phyloP scores from a whole-genome alignment of 2,329 filamentous ascomycete genomes.

The Ophiosphaerella herpotricha region DNA sequence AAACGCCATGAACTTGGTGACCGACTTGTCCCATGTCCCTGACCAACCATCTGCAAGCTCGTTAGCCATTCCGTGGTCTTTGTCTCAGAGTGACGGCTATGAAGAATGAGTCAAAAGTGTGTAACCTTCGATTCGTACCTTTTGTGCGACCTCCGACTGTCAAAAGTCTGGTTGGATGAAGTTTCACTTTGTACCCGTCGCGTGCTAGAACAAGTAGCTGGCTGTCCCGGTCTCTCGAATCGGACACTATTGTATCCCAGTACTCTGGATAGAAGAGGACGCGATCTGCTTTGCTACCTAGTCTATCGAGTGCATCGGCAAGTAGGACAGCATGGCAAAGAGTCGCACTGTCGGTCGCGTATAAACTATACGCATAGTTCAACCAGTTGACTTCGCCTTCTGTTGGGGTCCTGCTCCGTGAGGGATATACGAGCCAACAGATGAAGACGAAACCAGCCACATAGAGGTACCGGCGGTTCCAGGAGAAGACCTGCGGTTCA shows the following conservation, averaged over 20 bases:
- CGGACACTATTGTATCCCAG: conserved; percentile 40
- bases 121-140: conserved; percentile 27
- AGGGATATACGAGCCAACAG: conserved; percentile 35
- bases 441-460: conserved; percentile 32
- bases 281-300: conserved; percentile 52
- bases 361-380: conserved; percentile 50
- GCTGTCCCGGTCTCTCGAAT: conserved; percentile 44
- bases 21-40: conserved; percentile 65
- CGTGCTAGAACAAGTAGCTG: conserved; percentile 56
- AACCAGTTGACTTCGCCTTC: conserved; percentile 43
- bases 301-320: conserved; percentile 49
- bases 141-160: conserved; percentile 39
- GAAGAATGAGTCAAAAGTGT: conserved; percentile 7
- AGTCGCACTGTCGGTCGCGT: conserved; percentile 49
- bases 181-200: conserved; percentile 55
- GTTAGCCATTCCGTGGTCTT: conserved; percentile 18
- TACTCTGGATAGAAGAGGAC: conserved; percentile 52
- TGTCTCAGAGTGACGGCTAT: conserved; percentile 8
- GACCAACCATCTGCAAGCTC: conserved; percentile 36
- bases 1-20: conserved; percentile 71
- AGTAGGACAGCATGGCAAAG: conserved; percentile 53
- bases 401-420: conserved; percentile 6
- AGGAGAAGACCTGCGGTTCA: conserved; percentile 19
- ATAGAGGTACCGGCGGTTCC: conserved; percentile 36
- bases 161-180: conserved; percentile 54